Evolutionary conservation across 495 filamentous ascomycete genomes (phyloP), one percentile per base, ranked within the genome.

Genomic region (Cladorrhinum samala): DNA sequence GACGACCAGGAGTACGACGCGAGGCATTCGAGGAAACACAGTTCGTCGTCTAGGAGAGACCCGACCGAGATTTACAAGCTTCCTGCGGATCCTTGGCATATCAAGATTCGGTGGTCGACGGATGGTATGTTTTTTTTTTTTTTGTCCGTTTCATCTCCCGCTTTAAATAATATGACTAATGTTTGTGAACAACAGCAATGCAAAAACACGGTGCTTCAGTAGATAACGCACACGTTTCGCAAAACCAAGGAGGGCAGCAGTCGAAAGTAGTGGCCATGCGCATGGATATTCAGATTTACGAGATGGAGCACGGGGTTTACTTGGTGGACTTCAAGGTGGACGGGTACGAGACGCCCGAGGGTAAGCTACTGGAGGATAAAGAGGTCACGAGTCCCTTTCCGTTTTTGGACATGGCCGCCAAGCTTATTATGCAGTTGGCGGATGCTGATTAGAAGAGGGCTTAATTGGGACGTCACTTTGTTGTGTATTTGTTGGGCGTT

Each of bases 261-360:
- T 44, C 57, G 74, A 76, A 87, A 47, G 78, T 80, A 44, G 78
- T 88, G 19, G 85, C 81, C 56, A 89, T 97, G 56, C 92, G 94
- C 61, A 83, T 97, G 67, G 91, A 93, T 49, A 94, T 98, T 52
- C 93, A 98, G 67, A 83, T 98, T 24, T 98, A 98, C 67, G 87
- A 92, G 62, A 86, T 98, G 69, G 93, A 98, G 68, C 82, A 83
- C 37, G 87, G 88, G 51, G 91, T 91, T 58, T 98, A 91, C 68
- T 85, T 97, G 57, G 93, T 98, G 21, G 93, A 98, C 67, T 97
- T 98, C 79, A 97, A 95, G 64, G 96, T 93, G 63, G 90, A 91
- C n/a, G 93, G 93, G 6, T 98, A 98, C 68, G 93, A 98, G 69
- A 86, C 88, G 36, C 59, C 70, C 2, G 72, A 80, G 11, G 79